A percentile compares a stretch with the other conserved stretches of the same genome.
Conservation (phyloP, 2,329 filamentous ascomycete species). For the Ilyonectria destructans region DNA sequence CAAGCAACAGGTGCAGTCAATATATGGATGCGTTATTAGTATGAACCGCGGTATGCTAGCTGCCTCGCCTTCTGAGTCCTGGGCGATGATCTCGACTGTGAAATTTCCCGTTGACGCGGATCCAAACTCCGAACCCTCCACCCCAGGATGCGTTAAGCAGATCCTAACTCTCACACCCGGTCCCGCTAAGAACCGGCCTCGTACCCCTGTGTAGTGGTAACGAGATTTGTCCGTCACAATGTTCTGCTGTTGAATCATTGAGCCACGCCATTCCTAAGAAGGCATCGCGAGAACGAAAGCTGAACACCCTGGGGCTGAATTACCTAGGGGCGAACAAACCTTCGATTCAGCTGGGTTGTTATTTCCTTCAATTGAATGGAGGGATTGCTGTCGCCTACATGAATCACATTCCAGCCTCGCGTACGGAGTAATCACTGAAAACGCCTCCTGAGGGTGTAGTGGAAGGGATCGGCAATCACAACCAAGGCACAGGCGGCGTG, state of each 20-base stretch:
- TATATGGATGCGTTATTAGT: no score
- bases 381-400: background rate
- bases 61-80: background rate
- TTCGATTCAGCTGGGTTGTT: background rate
- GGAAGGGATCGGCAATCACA: background rate
- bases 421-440: background rate
- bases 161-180: background rate
- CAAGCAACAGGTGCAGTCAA: no score
- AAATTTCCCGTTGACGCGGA: background rate
- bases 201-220: background rate
- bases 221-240: background rate
- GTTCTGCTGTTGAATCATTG: background rate
- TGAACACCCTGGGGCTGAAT: background rate
- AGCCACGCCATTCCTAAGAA: background rate
- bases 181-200: background rate
- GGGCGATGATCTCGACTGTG: background rate
- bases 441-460: background rate
- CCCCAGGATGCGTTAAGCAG: background rate
- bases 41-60: background rate
- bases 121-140: background rate
- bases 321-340: background rate
- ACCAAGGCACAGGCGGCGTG: background rate
- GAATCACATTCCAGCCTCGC: background rate
- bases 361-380: background rate
- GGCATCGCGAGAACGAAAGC: background rate